Evolutionary conservation across 306 rosid genomes (phyloP).

Genomic region (Vigna mungo): DNA sequence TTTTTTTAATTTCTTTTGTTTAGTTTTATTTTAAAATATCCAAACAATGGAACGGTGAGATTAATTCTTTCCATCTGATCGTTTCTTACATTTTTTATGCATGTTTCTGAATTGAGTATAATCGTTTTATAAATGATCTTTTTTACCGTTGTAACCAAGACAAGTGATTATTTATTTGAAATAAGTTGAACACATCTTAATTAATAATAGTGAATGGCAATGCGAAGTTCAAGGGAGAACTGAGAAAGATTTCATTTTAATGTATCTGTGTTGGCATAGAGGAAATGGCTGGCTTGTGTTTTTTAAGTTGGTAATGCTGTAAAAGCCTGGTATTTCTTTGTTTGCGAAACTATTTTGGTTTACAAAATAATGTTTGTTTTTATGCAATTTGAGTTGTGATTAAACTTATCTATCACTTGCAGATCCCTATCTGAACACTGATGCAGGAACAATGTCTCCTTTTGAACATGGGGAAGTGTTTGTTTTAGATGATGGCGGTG

Average conservation of each 20-base stretch:
- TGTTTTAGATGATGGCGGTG: slow-evolving; percentile 88
- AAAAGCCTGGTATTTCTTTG: background rate
- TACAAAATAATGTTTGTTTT: slow-evolving; percentile 18
- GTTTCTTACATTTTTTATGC: background rate
- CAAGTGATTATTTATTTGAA: background rate
- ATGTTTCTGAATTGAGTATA: background rate
- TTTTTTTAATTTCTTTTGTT: background rate
- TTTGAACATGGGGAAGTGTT: slow-evolving; percentile 92
- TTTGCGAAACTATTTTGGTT: slow-evolving; percentile 1
- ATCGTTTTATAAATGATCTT: background rate
- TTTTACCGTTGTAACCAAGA: background rate
- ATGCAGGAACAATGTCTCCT: slow-evolving; percentile 93
- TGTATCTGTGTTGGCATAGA: background rate
- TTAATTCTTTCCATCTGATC: background rate
- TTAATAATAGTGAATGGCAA: background rate
- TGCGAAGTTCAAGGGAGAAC: background rate
- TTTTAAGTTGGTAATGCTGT: slow-evolving; percentile 20
- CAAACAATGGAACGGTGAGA: background rate
- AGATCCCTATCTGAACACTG: slow-evolving; percentile 87
- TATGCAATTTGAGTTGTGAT: slow-evolving; percentile 28
- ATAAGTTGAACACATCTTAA: background rate
- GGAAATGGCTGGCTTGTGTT: background rate
- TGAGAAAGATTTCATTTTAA: background rate
- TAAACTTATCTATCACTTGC: slow-evolving; percentile 39
- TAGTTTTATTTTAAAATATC: background rate